phyloP scores from a whole-genome alignment of 371 early-diverging fungal genomes.

The Apophysomyces elegans region DNA sequence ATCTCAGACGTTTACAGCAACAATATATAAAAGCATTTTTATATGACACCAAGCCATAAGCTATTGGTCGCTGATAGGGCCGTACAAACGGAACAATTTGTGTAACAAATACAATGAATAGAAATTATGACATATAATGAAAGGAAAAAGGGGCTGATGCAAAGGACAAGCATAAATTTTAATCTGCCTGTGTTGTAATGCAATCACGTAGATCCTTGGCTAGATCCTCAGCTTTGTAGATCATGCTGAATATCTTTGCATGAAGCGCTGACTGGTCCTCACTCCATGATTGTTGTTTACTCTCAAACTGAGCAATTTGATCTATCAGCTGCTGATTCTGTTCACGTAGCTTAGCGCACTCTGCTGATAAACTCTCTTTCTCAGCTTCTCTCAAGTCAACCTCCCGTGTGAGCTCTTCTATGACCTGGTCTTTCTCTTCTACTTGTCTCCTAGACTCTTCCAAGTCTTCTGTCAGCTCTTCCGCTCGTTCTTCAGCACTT shows the following conservation, averaged over 20 bases:
- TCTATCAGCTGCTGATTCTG: slow-evolving; percentile 65
- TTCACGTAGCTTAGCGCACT: slow-evolving; percentile 17
- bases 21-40: too few species aligned
- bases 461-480: slow-evolving; percentile 32
- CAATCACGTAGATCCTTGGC: background rate
- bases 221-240: background rate
- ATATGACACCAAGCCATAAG: too few species aligned
- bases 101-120: too few species aligned
- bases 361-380: slow-evolving; percentile 25
- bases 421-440: background rate
- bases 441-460: slow-evolving; percentile 9
- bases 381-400: background rate
- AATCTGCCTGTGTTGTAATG: background rate
- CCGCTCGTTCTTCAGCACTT: slow-evolving; percentile 66
- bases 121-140: too few species aligned
- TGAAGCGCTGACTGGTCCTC: slow-evolving; percentile 68
- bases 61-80: too few species aligned
- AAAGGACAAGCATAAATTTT: background rate
- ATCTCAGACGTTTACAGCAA: too few species aligned
- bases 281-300: slow-evolving; percentile 72
- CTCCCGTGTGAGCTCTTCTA: background rate
- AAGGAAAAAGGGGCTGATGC: too few species aligned
- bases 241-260: slow-evolving; percentile 26
- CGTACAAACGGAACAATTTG: too few species aligned
- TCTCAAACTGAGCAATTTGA: slow-evolving; percentile 61